phyloP scores from a whole-genome alignment of 495 filamentous ascomycete genomes.

The Pseudevernia furfuracea region DNA sequence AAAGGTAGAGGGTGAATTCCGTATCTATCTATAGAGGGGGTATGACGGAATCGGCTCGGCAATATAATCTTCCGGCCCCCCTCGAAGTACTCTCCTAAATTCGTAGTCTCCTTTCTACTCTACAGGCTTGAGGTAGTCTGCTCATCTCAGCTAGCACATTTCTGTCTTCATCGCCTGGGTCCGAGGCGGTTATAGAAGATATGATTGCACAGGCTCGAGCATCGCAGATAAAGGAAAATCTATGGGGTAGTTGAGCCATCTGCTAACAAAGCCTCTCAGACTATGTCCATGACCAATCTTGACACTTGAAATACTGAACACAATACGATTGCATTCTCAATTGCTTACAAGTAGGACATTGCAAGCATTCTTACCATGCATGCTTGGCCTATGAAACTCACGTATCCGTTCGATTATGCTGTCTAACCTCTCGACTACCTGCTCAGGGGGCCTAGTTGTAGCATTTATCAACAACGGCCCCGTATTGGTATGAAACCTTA shows the following conservation, averaged over 20 bases:
- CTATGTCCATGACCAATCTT: slow-evolving; percentile 67
- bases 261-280: slow-evolving; percentile 67
- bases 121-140: background rate
- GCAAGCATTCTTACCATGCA: slow-evolving; percentile 42
- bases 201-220: slow-evolving; percentile 50
- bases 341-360: slow-evolving; percentile 40
- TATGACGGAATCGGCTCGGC: slow-evolving; percentile 21
- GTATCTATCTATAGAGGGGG: background rate
- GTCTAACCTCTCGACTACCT: slow-evolving; percentile 58
- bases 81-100: too few species aligned
- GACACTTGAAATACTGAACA: background rate
- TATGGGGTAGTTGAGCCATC: slow-evolving; percentile 63
- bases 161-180: background rate
- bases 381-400: slow-evolving; percentile 38
- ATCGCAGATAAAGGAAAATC: slow-evolving; percentile 59
- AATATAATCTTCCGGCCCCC: too few species aligned
- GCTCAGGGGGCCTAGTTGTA: slow-evolving; percentile 33
- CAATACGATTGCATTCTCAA: background rate
- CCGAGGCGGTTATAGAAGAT: background rate
- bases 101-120: background rate
- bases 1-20: background rate
- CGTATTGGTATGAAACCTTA: slow-evolving; percentile 23
- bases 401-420: slow-evolving; percentile 59
- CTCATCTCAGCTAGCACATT: background rate
- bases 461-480: background rate